A percentile compares a stretch with the other conserved stretches of the same genome.
These are phyloP conservation scores for Daldinia childiae DNA, from an alignment of 495 filamentous ascomycete species.

Conservation along the genomic window DNA sequence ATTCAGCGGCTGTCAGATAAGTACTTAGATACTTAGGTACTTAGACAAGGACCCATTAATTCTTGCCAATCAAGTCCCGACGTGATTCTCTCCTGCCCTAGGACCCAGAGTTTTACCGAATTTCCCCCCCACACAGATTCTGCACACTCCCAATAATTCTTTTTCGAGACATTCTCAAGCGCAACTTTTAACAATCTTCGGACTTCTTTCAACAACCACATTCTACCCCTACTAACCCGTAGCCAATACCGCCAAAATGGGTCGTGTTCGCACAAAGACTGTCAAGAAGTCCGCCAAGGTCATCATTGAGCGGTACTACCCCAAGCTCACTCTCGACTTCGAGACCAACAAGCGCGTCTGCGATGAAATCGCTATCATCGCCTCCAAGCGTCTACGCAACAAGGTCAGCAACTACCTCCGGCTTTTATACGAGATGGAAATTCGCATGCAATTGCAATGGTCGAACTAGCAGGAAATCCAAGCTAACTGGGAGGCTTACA, in stretches of 20 bases:
- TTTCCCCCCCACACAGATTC: constrained; percentile 45
- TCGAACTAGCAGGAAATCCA: not conserved
- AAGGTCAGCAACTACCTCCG: constrained; percentile 68
- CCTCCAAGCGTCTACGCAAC: constrained; percentile 96
- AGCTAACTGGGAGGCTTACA: constrained; percentile 27
- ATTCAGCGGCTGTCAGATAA: not conserved
- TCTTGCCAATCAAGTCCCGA: not conserved
- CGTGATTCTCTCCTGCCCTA: constrained; percentile 35
- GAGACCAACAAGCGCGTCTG: constrained; percentile 99
- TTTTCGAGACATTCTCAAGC: constrained; percentile 21
- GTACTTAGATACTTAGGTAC: not conserved
- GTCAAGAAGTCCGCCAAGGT: constrained; percentile 99
- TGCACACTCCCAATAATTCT: constrained; percentile 33
- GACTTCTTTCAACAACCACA: constrained; percentile 28
- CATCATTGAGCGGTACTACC: constrained; percentile 99
- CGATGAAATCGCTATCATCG: constrained; percentile 99
- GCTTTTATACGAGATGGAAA: not conserved
- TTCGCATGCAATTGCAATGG: not conserved
- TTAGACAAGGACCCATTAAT: not conserved
- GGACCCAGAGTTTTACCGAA: constrained; percentile 42
- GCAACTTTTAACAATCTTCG: constrained; percentile 17
- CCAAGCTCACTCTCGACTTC: constrained; percentile 98
- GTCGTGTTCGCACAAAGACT: constrained; percentile 98
- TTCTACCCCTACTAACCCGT: constrained; percentile 38
- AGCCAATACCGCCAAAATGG: constrained; percentile 79